Base-by-base conservation (phyloP, 805 yeast genomes). In the Candida peoriensis region DNA sequence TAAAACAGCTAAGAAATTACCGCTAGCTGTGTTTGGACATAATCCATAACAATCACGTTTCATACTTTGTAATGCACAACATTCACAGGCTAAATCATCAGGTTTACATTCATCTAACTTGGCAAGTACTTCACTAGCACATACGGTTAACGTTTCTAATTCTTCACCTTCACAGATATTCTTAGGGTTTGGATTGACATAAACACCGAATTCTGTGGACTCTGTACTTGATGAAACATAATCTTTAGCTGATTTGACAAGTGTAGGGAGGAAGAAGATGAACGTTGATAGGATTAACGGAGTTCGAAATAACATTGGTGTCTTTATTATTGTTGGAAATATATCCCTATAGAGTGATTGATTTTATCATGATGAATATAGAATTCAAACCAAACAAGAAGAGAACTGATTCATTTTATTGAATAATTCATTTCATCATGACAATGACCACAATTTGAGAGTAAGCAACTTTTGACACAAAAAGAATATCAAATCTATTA, bases 1-100 rank as follows among this genome's bases (percentile, higher is more conserved):
- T 34, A 72, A 49, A 8, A 66, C 72, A 10, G 66, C 60, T 36
- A 73, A 53, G 41, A 70, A 69, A 43, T 66, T 67, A 14, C 69
- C 68, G 14, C 70, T 61, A 1, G 73, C 50, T 14, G 67, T 65
- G 20, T 67, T 67, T 16, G 72, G 72, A 47, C 77, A 72, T 40
- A 72, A 54, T 13, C 63, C 65, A 48, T 66, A 69, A 46, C 78
- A 72, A 25, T 60, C 61, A 30, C 55, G 55, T 24, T 63, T 58
- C 55, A 72, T 61, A 34, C 66, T 63, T 49, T 72, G 77, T 23
- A 73, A 57, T 8, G 78, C 76, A 52, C 77, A 71, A 42, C 78
- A 72, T 42, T 71, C 76, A 52, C 78, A 73, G 2, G 75, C 76
- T 42, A 70, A 55, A 52, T 72, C 78, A 46, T 68, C 69, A 5